Evolutionary conservation across 2,329 filamentous ascomycete species (phyloP).

Genomic region (Aaosphaeria arxii): DNA sequence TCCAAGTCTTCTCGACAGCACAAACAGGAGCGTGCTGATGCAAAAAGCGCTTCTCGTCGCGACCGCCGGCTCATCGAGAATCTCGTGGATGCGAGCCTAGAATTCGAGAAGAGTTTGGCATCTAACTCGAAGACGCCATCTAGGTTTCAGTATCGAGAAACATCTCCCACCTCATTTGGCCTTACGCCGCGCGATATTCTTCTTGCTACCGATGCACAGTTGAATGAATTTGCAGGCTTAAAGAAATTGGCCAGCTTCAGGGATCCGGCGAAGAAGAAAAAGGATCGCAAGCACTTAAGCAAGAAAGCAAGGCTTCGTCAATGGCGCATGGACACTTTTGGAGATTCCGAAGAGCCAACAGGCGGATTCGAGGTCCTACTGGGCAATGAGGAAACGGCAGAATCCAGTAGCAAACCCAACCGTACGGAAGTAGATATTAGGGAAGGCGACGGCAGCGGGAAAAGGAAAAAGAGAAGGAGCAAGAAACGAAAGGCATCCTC

Average conservation of each 20-base stretch:
- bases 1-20: conserved; percentile 46
- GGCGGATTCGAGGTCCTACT: conserved; percentile 39
- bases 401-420: conserved; percentile 18
- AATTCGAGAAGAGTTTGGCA: conserved; percentile 64
- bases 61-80: conserved; percentile 82
- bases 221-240: conserved; percentile 88
- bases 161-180: conserved; percentile 84
- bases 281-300: conserved; percentile 81
- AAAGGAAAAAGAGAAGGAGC: conserved; percentile 38
- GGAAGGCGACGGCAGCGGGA: conserved; percentile 12
- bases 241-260: conserved; percentile 94
- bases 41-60: conserved; percentile 71
- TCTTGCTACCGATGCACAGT: conserved; percentile 76
- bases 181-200: conserved; percentile 89
- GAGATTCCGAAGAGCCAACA: conserved; percentile 53
- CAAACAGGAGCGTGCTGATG: conserved; percentile 47
- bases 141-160: conserved; percentile 89
- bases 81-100: conserved; percentile 77
- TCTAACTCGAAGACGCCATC: conserved; percentile 51
- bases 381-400: conserved; percentile 16
- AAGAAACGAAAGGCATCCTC: conserved; percentile 28
- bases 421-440: conserved; percentile 21
- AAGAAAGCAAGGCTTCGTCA: conserved; percentile 90
- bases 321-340: conserved; percentile 74
- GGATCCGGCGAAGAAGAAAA: conserved; percentile 82